phyloP scores from a whole-genome alignment of 2,329 filamentous ascomycete genomes.

The Fusarium acutatum region DNA sequence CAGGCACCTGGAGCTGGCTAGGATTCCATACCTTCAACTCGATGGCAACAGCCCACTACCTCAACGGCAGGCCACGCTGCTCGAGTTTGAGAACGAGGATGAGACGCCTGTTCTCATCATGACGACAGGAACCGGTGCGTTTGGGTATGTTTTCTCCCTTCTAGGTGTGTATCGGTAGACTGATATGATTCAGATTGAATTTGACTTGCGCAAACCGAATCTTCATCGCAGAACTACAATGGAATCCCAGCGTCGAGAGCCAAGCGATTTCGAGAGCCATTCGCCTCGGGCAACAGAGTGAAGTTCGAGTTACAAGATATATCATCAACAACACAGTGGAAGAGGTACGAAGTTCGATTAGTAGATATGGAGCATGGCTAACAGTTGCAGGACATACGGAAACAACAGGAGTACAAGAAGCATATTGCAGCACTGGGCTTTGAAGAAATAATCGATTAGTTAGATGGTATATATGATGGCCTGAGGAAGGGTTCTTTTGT shows the following conservation, averaged over 20 bases:
- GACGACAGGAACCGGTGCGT: constrained; percentile 61
- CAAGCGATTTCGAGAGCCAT: constrained; percentile 61
- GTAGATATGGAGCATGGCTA: rapidly evolving
- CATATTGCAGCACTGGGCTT: constrained; percentile 3
- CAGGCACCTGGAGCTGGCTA: constrained; percentile 38
- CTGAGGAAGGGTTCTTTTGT: neutral
- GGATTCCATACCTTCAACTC: constrained; percentile 49
- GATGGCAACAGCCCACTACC: constrained; percentile 53
- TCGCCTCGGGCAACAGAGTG: constrained; percentile 54
- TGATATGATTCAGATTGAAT: constrained; percentile 50
- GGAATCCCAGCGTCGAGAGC: constrained; percentile 62
- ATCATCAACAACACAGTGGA: constrained; percentile 54
- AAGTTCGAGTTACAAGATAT: constrained; percentile 57
- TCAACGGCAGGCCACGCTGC: constrained; percentile 49
- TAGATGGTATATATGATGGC: rapidly evolving
- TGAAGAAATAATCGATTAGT: neutral
- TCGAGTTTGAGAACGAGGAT: constrained; percentile 46
- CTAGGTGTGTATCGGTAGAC: too few relatives aligned
- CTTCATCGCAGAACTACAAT: constrained; percentile 62
- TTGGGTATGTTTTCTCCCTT: too few relatives aligned
- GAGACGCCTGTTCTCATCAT: constrained; percentile 56
- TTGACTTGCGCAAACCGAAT: constrained; percentile 57
- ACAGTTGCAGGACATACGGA: rapidly evolving
- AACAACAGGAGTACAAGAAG: constrained; percentile 15
- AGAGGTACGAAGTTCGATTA: constrained; percentile 39